These are phyloP conservation scores for Fusarium sp. DNA, from an alignment of 2,329 filamentous ascomycete genomes.

Conservation along the genomic window DNA sequence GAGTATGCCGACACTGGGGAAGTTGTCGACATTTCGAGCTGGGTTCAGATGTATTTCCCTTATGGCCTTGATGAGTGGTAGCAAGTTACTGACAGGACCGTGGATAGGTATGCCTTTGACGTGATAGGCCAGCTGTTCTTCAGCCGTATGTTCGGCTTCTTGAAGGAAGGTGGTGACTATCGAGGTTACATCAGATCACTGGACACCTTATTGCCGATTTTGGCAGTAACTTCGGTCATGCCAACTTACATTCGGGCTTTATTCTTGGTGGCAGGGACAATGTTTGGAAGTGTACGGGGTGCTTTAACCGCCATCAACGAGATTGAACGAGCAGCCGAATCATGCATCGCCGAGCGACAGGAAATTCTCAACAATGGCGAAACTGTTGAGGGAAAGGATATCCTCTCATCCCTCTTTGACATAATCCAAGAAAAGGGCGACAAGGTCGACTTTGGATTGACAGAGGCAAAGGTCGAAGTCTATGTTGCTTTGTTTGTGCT, in stretches of 20 bases:
- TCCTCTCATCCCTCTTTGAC: not conserved
- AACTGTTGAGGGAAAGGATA: not conserved
- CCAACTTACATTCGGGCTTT: not conserved
- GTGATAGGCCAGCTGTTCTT: slow-evolving; percentile 18
- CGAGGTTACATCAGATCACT: slow-evolving; percentile 9
- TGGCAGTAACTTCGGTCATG: not conserved
- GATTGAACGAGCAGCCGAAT: not conserved
- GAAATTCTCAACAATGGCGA: not conserved
- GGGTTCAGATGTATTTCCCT: not conserved
- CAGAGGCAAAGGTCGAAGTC: not conserved
- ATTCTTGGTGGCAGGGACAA: not conserved
- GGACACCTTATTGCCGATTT: not conserved
- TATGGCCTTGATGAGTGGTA: not conserved
- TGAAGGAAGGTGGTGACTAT: slow-evolving; percentile 6
- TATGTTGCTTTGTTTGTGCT: not conserved
- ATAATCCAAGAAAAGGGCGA: not conserved
- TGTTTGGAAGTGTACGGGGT: not conserved
- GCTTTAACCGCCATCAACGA: not conserved
- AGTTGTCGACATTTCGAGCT: not conserved
- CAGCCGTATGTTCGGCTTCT: slow-evolving; percentile 14
- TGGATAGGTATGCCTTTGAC: slow-evolving; percentile 13
- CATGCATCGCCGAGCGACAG: not conserved
- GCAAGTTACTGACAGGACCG: not conserved
- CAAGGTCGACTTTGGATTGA: not conserved
- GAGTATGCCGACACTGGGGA: not conserved